Base-by-base conservation (phyloP, 441 rosid species). In the Biscutella auriculata region DNA sequence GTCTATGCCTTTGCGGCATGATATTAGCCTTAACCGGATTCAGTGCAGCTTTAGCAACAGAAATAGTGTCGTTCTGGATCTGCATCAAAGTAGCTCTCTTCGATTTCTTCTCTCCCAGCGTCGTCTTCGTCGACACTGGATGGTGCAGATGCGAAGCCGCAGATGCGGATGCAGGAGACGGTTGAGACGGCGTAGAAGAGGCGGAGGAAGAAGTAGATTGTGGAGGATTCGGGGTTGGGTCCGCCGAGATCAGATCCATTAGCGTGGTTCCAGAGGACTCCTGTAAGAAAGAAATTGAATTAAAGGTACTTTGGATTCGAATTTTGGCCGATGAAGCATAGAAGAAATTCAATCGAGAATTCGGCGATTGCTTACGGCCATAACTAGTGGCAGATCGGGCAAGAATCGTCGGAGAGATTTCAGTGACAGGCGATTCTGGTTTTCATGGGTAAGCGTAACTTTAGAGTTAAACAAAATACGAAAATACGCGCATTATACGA, bases 231-330 rank as follows among this genome's bases (percentile, higher is more conserved):
- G 86, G 63, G 14, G 87, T 70, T 21, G 95, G 86, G 52, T 93
- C 99, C 17, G 97, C 90, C 62, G 96, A 78, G 37, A 93, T 93
- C 76, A 89, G 91, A 89, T 93, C 99, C 99, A 93, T 93, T 63
- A 93, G 79, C 63, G 99, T 89, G 28, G 72, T 85, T 58, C 97
- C 97, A 51, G 93, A 77, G 6, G 96, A 79, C 29, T 93, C 97
- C 97, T 89, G 70, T 32, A 37, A 53, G 15, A 15, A 2, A 5
- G 8, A 17, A 60, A 66, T 40, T 9, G 27, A 50, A 51, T 8
- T 33, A 47, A 33, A 32, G 53, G 29, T 8, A 43, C 58, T 32
- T 16, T 32, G 55, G 12, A 55, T 30, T 42, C 25, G 25, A 60
- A 17, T 52, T 23, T 4, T 42, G 21, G 16, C 19, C 28, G 34